Base-by-base conservation (phyloP, 2,329 filamentous ascomycete genomes). In the Pseudogymnoascus sp. region DNA sequence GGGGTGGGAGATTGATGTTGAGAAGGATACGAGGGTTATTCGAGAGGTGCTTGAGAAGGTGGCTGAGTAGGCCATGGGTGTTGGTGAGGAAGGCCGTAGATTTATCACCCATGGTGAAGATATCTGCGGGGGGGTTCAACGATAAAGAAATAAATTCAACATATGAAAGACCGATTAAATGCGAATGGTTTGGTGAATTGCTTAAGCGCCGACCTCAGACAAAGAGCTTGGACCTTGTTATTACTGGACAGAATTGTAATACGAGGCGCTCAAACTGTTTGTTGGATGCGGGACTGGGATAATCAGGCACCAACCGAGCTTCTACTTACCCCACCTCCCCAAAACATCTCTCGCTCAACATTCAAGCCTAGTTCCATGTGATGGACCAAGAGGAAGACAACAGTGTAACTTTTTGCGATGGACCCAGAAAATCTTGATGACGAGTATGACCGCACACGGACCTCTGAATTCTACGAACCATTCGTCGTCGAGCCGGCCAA, bases 1-100 rank as follows among this genome's bases (percentile, higher is more conserved):
- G 40, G 97, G 90, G 71, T 96, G 92, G 91, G 84, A 84, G 74
- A 87, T 90, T 1, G 81, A 93, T 70, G 80, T 86, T 0, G 80
- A 86, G 59, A 80, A 81, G 65, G 92, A 96, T 72, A 76, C 87
- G 65, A 76, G 75, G 19, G 73, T 91, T n/a, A 82, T 96, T 14
- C 81, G 78, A 65, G 76, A 80, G 4, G 86, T 93, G 2, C 73
- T 96, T 69, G 76, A 68, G 60, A 42, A 31, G 35, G 40, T 29
- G 13, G 37, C 38, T 13, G 26, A 31, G 47, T 31, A 53, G 35
- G 4, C 29, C 14, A 21, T 26, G n/a, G 21, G 47, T 26, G 13
- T 4, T 50, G 44, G 3, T 29, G 19, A 7, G 42, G 21, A 29
- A 50, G 44, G 19, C 21, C 21, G 21, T 8, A 13, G 6, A 5